phyloP scores from a whole-genome alignment of 768 basidiomycete genomes.

The Boletus speciosus region DNA sequence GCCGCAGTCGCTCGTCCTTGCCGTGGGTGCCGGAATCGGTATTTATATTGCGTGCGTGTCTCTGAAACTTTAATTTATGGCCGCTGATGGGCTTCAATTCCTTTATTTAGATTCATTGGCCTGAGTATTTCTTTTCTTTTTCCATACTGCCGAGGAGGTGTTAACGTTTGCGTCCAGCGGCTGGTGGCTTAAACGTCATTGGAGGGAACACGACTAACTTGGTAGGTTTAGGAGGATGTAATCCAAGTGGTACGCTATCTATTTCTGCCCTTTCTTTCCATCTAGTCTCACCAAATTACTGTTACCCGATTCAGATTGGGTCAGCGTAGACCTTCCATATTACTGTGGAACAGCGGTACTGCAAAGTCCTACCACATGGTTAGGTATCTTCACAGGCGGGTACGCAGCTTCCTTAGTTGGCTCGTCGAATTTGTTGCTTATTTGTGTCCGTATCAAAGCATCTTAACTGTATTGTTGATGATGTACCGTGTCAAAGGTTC shows the following conservation, averaged over 20 bases:
- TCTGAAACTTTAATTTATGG: neutral
- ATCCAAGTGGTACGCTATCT: conserved; percentile 39
- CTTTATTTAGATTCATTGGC: conserved; percentile 60
- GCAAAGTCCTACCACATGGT: conserved; percentile 76
- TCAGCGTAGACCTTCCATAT: conserved; percentile 40
- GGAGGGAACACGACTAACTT: conserved; percentile 69
- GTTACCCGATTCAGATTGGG: conserved; percentile 37
- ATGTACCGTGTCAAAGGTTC: conserved; percentile 82
- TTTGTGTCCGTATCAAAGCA: conserved; percentile 33
- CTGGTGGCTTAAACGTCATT: conserved; percentile 68
- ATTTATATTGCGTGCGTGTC: conserved; percentile 74
- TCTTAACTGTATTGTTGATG: conserved; percentile 77
- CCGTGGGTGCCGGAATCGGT: conserved; percentile 85
- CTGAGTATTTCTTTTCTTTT: conserved; percentile 44
- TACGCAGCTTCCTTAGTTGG: conserved; percentile 30
- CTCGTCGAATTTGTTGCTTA: conserved; percentile 3
- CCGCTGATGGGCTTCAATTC: conserved; percentile 11
- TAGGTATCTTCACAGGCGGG: conserved; percentile 86
- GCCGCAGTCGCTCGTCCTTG: conserved; percentile 81
- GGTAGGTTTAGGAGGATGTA: conserved; percentile 76
- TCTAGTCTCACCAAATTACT: conserved; percentile 5
- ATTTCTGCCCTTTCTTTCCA: neutral
- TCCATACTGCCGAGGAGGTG: neutral
- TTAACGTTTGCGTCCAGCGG: conserved; percentile 37
- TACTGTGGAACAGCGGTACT: conserved; percentile 67